Conservation (phyloP, 179 eudicot species). For the Amaranthus tricolor region DNA sequence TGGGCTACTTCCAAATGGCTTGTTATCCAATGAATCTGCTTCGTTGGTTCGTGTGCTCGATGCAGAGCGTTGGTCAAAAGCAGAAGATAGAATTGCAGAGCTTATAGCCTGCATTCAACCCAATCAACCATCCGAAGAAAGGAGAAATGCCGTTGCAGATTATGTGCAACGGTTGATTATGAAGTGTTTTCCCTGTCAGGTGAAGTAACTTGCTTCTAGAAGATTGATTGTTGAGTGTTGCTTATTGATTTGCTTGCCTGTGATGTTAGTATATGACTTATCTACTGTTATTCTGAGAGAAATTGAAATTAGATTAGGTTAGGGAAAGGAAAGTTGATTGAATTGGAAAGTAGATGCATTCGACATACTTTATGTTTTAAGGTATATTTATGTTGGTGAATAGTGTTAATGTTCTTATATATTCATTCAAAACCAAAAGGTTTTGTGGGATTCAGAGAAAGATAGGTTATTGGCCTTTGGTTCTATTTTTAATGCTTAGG, state of each 20-base stretch:
- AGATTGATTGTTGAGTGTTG: not conserved
- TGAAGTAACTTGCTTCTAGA: constrained; percentile 17
- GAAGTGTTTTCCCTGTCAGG: constrained; percentile 88
- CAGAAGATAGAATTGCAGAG: constrained; percentile 79
- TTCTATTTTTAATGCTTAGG: too few species aligned
- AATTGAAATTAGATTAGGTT: too few species aligned
- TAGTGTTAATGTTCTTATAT: too few species aligned
- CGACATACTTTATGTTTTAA: too few species aligned
- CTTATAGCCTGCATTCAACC: constrained; percentile 87
- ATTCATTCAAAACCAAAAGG: too few species aligned
- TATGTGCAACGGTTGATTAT: constrained; percentile 72
- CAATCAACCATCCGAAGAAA: constrained; percentile 60
- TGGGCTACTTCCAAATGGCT: constrained; percentile 66
- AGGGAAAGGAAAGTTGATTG: too few species aligned
- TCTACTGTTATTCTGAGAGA: not conserved
- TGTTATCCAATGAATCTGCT: constrained; percentile 52
- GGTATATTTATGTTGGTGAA: too few species aligned
- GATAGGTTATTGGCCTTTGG: too few species aligned
- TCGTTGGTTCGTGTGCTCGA: constrained; percentile 47
- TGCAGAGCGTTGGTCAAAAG: constrained; percentile 62
- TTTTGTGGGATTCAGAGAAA: too few species aligned
- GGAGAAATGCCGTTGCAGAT: constrained; percentile 77
- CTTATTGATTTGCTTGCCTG: not conserved
- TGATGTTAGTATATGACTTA: constrained; percentile 1
- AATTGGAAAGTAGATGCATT: too few species aligned